Conservation (phyloP, 495 filamentous ascomycete species). For the Usnea hakonensis region DNA sequence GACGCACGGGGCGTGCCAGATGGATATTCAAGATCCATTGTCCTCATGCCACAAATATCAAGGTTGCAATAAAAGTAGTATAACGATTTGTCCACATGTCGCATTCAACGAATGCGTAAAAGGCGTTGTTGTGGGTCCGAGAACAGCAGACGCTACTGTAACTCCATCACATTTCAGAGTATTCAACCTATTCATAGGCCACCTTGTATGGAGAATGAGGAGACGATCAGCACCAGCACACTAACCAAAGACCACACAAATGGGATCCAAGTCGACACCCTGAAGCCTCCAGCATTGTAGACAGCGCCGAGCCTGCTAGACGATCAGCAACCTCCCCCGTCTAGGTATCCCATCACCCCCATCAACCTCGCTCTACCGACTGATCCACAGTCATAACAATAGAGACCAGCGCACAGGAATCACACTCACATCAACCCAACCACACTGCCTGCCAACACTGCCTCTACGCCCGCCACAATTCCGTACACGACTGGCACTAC, state of each 20-base stretch:
- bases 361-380: background rate
- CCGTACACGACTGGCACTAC: constrained; percentile 67
- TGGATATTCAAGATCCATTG: background rate
- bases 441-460: constrained; percentile 76
- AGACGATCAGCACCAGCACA: constrained; percentile 78
- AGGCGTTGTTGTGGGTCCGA: background rate
- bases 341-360: background rate
- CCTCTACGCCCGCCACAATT: constrained; percentile 70
- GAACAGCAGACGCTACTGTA: background rate
- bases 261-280: constrained; percentile 96
- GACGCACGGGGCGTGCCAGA: background rate
- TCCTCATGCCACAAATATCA: background rate
- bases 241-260: constrained; percentile 92
- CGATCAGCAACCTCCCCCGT: background rate
- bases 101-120: background rate
- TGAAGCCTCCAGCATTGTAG: constrained; percentile 79
- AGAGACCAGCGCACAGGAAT: background rate
- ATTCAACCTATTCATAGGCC: constrained; percentile 56
- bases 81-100: background rate
- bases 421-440: constrained; percentile 75
- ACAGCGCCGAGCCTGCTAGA: constrained; percentile 67
- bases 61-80: background rate
- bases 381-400: background rate
- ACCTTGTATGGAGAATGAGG: constrained; percentile 93
- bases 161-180: background rate